phyloP scores from a whole-genome alignment of 1,284 basidiomycete species.

The Blastosporella zonata region DNA sequence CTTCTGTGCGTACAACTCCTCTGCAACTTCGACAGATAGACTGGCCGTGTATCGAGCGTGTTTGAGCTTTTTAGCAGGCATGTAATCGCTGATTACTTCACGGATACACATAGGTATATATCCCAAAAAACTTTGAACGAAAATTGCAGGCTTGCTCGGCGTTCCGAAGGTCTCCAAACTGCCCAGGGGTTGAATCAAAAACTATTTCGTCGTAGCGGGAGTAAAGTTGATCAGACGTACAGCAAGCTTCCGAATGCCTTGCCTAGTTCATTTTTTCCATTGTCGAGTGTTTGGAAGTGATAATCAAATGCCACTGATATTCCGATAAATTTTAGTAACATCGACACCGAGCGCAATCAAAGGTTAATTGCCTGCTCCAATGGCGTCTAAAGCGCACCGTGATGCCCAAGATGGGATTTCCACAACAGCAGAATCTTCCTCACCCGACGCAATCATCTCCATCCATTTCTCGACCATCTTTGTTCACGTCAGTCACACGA shows the following conservation, averaged over 20 bases:
- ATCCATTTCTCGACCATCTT: conserved; percentile 48
- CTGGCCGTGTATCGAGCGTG: conserved; percentile 33
- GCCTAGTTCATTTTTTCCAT: conserved; percentile 35
- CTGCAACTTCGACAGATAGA: conserved; percentile 39
- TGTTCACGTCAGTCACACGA: neutral
- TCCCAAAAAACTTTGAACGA: conserved; percentile 25
- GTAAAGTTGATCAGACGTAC: conserved; percentile 23
- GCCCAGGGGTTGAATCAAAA: neutral
- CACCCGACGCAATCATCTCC: conserved; percentile 31
- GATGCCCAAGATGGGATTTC: conserved; percentile 40
- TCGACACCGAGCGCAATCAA: neutral
- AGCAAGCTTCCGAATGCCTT: conserved; percentile 31
- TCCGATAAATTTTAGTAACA: neutral
- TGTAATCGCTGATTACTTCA: conserved; percentile 33
- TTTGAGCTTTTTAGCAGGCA: conserved; percentile 35
- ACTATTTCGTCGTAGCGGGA: neutral
- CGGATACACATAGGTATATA: conserved; percentile 29
- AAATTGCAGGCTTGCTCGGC: conserved; percentile 22
- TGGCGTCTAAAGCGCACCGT: conserved; percentile 42
- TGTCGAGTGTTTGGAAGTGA: conserved; percentile 33
- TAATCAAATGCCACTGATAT: conserved; percentile 36
- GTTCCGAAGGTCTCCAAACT: conserved; percentile 27
- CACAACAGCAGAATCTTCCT: conserved; percentile 32
- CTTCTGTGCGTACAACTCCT: conserved; percentile 40
- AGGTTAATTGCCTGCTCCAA: conserved; percentile 37